Percentiles rank a stretch among this genome's conserved stretches.
Conservation (phyloP, 2,329 filamentous ascomycete genomes). For the Aspergillus thermomutatus region DNA sequence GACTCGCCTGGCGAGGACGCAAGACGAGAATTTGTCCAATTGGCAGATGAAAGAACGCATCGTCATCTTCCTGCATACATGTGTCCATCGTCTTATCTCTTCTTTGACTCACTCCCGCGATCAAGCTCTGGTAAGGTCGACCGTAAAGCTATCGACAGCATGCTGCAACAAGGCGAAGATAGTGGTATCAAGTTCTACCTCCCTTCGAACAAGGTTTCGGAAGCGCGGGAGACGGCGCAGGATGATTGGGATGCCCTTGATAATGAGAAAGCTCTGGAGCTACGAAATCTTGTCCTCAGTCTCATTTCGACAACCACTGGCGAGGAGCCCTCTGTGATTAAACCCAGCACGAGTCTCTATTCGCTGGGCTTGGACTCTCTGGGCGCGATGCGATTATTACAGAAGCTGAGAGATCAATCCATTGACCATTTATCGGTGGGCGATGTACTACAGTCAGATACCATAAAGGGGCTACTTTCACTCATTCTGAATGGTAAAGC, state of each 20-base stretch:
- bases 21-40: constrained; percentile 11
- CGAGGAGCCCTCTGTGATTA: constrained; percentile 13
- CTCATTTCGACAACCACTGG: constrained; percentile 15
- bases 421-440: constrained; percentile 22
- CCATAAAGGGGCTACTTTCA: constrained; percentile 22
- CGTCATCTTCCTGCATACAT: constrained; percentile 21
- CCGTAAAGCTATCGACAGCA: constrained; percentile 18
- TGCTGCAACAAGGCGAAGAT: constrained; percentile 5
- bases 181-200: constrained; percentile 2
- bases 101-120: constrained; percentile 20
- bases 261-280: background rate
- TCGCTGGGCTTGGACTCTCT: constrained; percentile 36
- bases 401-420: constrained; percentile 25
- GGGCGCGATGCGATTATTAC: constrained; percentile 32
- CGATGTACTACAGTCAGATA: constrained; percentile 28
- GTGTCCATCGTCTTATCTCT: constrained; percentile 23
- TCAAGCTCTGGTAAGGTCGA: constrained; percentile 28
- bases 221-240: background rate
- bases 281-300: constrained; percentile 13
- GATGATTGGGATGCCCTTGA: constrained; percentile 6
- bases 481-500: constrained; percentile 1
- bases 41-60: constrained; percentile 11
- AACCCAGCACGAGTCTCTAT: constrained; percentile 16
- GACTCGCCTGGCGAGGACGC: constrained; percentile 4
- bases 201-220: background rate